Conservation (phyloP, 2,329 filamentous ascomycete genomes). For the Fusarium sp. region DNA sequence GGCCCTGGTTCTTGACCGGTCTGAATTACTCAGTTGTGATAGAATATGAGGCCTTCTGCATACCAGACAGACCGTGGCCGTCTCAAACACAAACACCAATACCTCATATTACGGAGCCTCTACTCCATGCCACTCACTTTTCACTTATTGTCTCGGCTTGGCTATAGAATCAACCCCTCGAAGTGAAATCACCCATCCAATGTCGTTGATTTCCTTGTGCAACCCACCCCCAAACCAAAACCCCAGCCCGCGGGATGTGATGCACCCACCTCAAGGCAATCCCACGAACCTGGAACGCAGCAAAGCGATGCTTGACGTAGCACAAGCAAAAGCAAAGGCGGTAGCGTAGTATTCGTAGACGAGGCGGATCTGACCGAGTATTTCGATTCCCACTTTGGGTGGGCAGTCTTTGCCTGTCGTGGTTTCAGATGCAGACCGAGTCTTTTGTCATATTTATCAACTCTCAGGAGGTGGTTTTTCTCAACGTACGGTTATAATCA, state of each 20-base stretch:
- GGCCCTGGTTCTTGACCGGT: constrained; percentile 22
- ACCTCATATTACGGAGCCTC: neutral
- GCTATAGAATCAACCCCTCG: no score
- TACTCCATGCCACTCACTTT: neutral
- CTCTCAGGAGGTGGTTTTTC: neutral
- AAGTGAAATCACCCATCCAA: neutral
- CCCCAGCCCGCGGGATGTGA: constrained; percentile 22
- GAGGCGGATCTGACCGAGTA: constrained; percentile 15
- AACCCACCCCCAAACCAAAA: no score
- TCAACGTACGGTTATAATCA: neutral
- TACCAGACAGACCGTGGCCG: constrained; percentile 12
- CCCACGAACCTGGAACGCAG: constrained; percentile 40
- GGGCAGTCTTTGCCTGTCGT: constrained; percentile 11
- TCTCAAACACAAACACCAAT: constrained; percentile 17
- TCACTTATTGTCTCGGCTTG: constrained; percentile 1
- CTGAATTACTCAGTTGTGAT: constrained; percentile 16
- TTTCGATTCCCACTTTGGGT: neutral
- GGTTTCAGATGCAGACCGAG: constrained; percentile 15
- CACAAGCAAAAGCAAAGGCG: neutral
- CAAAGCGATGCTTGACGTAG: constrained; percentile 28
- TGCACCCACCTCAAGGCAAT: constrained; percentile 16
- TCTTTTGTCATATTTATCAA: constrained; percentile 3
- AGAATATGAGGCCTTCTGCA: constrained; percentile 29
- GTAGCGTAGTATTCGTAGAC: neutral
- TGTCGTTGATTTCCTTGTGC: constrained; percentile 13